Base-by-base conservation (phyloP, 106 monocot species). In the Dendrobium nobile region DNA sequence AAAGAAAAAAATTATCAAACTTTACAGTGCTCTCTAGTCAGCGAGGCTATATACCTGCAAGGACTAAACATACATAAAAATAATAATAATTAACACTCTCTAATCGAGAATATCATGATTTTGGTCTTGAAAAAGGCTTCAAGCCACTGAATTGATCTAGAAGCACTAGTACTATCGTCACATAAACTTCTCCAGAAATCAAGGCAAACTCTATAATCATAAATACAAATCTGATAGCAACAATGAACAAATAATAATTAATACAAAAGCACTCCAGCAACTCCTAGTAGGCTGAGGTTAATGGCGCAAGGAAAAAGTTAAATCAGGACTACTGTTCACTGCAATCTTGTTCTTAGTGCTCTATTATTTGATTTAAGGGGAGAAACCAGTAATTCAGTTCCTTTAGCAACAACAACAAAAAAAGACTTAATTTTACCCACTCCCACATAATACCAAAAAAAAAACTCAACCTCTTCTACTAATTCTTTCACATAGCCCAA, bases 1-100 rank as follows among this genome's bases (percentile, higher is more conserved):
- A 70, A 70, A 72, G 54, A 17, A 75, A 77, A 56, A 77, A 55
- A 74, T 42, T 76, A 9, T 42, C 20, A 74, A 74, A 31, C 33
- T 33, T 61, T 74, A 9, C 28, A 44, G 41, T 43, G 19, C 16
- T 74, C 20, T 44, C 33, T 20, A n/a, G 19, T 42, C 7, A 74
- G 72, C 17, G 8, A 74, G n/a, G 18, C 43, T 44, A 74, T 74
- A 74, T 44, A 41, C 4, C 43, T 18, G 19, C 41, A 74, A 74
- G 74, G 4, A 74, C 13, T 74, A 74, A 74, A 43, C 41, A 43
- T 20, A 2, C 74, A 41, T 74, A 37, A 70, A 9, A 4, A 61
- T 7, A 61, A 5, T 22, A 61, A 61, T 61, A 61, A 61, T 61
- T 61, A 61, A 10, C 61, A 19, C 22, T 22, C 22, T 61, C 61